Percentiles rank a stretch among this genome's conserved stretches.
Evolutionary conservation across 345 rosid genomes (phyloP).

Genomic region (Gossypium anomalum): DNA sequence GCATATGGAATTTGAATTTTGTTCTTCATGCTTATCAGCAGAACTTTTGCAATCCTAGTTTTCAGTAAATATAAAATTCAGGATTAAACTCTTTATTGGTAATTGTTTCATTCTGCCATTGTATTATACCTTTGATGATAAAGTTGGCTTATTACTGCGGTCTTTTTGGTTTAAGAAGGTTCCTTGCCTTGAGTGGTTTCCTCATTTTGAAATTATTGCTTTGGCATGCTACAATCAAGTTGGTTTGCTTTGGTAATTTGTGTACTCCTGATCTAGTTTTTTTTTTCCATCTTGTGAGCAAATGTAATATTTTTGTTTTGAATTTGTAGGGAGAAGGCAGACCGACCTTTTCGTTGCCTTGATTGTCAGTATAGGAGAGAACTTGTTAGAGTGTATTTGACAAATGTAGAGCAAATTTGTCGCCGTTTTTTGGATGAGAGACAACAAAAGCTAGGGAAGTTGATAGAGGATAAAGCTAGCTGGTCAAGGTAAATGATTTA

Average conservation of each 20-base stretch:
- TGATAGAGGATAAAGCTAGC: slow-evolving; percentile 73
- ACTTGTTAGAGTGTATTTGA: slow-evolving; percentile 84
- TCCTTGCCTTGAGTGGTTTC: not conserved
- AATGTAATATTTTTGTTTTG: slow-evolving; percentile 13
- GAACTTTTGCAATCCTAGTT: not conserved
- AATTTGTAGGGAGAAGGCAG: slow-evolving; percentile 73
- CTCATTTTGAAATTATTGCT: not conserved
- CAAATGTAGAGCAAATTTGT: slow-evolving; percentile 83
- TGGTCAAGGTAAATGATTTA: slow-evolving; percentile 73
- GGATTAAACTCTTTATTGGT: not conserved
- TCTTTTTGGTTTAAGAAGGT: not conserved
- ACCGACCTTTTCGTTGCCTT: slow-evolving; percentile 92
- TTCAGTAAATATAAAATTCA: not conserved
- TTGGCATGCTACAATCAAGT: not conserved
- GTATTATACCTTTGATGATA: not conserved
- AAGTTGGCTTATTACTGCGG: not conserved
- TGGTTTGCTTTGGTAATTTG: not conserved
- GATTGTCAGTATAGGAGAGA: slow-evolving; percentile 78
- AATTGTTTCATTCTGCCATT: not conserved
- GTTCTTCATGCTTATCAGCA: not conserved
- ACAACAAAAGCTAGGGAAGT: slow-evolving; percentile 58
- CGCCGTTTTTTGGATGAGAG: slow-evolving; percentile 83
- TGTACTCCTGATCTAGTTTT: not conserved
- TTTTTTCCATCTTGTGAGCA: not conserved
- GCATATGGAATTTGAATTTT: not conserved